Percentiles rank a stretch among this genome's conserved stretches.
Conservation (phyloP, 2,329 filamentous ascomycete genomes). For the Neofusicoccum ribis region DNA sequence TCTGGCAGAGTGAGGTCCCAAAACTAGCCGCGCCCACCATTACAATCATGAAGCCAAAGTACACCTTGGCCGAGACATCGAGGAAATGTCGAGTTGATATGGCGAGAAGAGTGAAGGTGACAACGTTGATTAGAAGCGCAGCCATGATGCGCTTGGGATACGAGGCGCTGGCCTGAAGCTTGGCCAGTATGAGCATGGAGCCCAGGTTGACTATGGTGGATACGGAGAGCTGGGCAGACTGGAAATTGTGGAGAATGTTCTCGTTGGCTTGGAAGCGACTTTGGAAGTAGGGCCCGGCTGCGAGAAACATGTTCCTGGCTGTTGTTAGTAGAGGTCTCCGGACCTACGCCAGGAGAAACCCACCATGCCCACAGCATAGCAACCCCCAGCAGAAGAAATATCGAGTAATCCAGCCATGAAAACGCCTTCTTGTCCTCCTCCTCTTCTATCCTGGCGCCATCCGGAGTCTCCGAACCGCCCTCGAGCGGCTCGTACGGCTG, state of each 20-base stretch:
- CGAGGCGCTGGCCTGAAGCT: slow-evolving; percentile 77
- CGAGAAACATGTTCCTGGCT: slow-evolving; percentile 94
- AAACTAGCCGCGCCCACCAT: slow-evolving; percentile 80
- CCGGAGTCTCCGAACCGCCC: slow-evolving; percentile 35
- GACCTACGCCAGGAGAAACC: neutral
- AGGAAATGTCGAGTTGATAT: slow-evolving; percentile 73
- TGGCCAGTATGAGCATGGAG: slow-evolving; percentile 74
- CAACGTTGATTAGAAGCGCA: slow-evolving; percentile 75
- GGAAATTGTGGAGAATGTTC: slow-evolving; percentile 79
- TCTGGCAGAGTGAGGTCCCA: slow-evolving; percentile 85
- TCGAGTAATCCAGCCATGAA: slow-evolving; percentile 81
- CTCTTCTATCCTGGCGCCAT: slow-evolving; percentile 35
- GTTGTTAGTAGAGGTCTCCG: neutral
- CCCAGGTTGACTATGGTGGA: slow-evolving; percentile 81
- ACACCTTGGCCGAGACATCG: slow-evolving; percentile 60
- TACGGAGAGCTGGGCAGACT: slow-evolving; percentile 83
- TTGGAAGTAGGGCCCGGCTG: slow-evolving; percentile 90
- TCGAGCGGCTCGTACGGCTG: slow-evolving; percentile 39
- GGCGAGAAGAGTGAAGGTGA: slow-evolving; percentile 74
- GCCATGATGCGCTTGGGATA: slow-evolving; percentile 84
- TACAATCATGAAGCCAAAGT: slow-evolving; percentile 78
- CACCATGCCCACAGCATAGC: slow-evolving; percentile 99
- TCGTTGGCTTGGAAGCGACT: slow-evolving; percentile 70
- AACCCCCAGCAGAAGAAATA: slow-evolving; percentile 82
- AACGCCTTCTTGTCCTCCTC: slow-evolving; percentile 50